phyloP scores from a whole-genome alignment of 2,329 filamentous ascomycete genomes.

The Fonsecaea multimorphosa region DNA sequence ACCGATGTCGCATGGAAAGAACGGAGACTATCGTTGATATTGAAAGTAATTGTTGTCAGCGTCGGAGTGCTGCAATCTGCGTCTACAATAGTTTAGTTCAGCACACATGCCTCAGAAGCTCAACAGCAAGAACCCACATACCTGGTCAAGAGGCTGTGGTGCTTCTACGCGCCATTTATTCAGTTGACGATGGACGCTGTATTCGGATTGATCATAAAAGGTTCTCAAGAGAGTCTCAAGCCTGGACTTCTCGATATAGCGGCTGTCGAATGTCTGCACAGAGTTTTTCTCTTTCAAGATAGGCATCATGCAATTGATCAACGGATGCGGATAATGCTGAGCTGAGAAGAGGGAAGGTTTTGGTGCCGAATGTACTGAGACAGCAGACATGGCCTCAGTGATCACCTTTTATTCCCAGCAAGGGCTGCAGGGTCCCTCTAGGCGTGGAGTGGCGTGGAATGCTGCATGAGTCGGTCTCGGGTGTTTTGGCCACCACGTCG shows the following conservation, averaged over 20 bases:
- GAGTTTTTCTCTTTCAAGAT: neutral
- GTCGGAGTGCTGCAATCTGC: neutral
- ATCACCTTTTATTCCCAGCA: too few relatives aligned
- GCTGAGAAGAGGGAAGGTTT: too few relatives aligned
- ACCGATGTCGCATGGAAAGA: neutral
- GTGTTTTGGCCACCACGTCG: neutral
- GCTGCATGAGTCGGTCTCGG: neutral
- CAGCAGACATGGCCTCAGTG: too few relatives aligned
- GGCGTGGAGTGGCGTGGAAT: too few relatives aligned
- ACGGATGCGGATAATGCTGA: neutral
- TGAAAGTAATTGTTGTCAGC: too few relatives aligned
- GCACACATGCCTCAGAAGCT: neutral
- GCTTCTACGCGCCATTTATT: slow-evolving; percentile 7
- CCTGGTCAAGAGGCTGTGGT: neutral
- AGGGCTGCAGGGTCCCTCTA: too few relatives aligned
- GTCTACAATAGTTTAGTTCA: neutral
- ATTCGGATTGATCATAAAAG: neutral
- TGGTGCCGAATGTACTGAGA: too few relatives aligned
- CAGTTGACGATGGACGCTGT: slow-evolving; percentile 3
- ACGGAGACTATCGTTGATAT: neutral
- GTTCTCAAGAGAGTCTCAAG: slow-evolving; percentile 8
- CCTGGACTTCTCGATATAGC: slow-evolving; percentile 9
- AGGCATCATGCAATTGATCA: too few relatives aligned
- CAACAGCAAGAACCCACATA: neutral
- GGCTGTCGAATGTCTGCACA: slow-evolving; percentile 2